These are phyloP conservation scores for Aspergillus tamarii DNA, from an alignment of 2,329 filamentous ascomycete species.

Conservation along the genomic window DNA sequence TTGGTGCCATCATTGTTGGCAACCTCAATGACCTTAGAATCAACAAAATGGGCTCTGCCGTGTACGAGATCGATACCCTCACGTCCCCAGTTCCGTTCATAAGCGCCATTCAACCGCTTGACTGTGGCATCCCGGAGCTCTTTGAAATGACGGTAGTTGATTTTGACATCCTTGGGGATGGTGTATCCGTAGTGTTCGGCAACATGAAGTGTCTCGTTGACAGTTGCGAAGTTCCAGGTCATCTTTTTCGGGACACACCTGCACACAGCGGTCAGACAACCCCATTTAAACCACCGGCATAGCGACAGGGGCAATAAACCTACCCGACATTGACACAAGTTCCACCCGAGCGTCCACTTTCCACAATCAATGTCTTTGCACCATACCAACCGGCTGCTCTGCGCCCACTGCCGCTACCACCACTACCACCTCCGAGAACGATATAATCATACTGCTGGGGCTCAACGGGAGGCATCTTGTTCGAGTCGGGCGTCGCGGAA, in stretches of 20 bases:
- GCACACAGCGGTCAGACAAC: slow-evolving; percentile 2
- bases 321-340: slow-evolving; percentile 60
- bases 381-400: slow-evolving; percentile 57
- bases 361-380: slow-evolving; percentile 55
- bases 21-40: slow-evolving; percentile 50
- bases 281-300: background rate
- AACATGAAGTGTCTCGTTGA: slow-evolving; percentile 51
- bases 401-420: slow-evolving; percentile 54
- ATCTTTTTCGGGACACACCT: slow-evolving; percentile 59
- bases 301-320: slow-evolving; percentile 21
- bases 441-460: slow-evolving; percentile 58
- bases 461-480: slow-evolving; percentile 50
- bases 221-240: slow-evolving; percentile 56
- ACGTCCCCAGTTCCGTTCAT: slow-evolving; percentile 54
- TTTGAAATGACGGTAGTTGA: slow-evolving; percentile 53
- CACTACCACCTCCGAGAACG: slow-evolving; percentile 58
- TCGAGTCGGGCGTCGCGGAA: slow-evolving; percentile 26
- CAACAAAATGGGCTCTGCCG: slow-evolving; percentile 51
- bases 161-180: slow-evolving; percentile 45
- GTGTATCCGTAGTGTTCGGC: slow-evolving; percentile 54
- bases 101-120: slow-evolving; percentile 50
- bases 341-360: slow-evolving; percentile 53
- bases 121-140: slow-evolving; percentile 51
- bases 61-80: slow-evolving; percentile 56
- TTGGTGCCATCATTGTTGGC: slow-evolving; percentile 46